A percentile compares a stretch with the other conserved stretches of the same genome.
phyloP scores from a whole-genome alignment of 306 rosid species.

The Abrus precatorius region DNA sequence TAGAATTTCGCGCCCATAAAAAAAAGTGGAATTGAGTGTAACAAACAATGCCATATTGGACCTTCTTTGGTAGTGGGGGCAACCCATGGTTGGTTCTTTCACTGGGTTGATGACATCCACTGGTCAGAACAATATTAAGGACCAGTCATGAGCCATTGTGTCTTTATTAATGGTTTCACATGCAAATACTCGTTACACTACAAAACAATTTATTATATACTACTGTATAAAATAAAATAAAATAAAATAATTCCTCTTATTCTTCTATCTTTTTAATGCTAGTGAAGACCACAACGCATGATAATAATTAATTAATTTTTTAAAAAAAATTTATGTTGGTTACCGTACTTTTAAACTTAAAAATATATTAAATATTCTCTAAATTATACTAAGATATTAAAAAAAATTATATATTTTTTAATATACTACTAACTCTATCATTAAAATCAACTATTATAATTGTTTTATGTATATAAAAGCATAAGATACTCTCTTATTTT shows the following conservation, averaged over 20 bases:
- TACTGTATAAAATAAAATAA: not conserved
- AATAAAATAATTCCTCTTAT: not conserved
- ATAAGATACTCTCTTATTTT: no score
- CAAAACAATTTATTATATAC: conserved; percentile 14
- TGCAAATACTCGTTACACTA: conserved; percentile 23
- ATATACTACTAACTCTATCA: no score
- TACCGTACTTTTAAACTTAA: no score
- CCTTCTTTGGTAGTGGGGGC: conserved; percentile 2
- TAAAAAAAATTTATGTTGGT: not conserved
- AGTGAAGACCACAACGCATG: not conserved
- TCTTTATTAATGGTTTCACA: conserved; percentile 50
- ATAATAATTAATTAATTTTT: not conserved
- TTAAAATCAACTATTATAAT: no score
- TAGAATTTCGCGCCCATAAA: no score
- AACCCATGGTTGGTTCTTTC: conserved; percentile 5
- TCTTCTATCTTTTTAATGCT: not conserved
- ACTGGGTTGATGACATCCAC: not conserved
- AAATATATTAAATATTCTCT: no score
- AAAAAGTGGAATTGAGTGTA: not conserved
- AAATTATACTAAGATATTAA: no score
- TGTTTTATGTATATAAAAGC: no score
- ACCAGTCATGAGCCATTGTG: conserved; percentile 33
- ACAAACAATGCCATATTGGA: conserved; percentile 17
- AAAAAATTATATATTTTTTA: no score
- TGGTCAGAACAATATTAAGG: not conserved